These are phyloP conservation scores for Rhododendron mucronatum DNA, from an alignment of 148 eudicot genomes.

Conservation along the genomic window DNA sequence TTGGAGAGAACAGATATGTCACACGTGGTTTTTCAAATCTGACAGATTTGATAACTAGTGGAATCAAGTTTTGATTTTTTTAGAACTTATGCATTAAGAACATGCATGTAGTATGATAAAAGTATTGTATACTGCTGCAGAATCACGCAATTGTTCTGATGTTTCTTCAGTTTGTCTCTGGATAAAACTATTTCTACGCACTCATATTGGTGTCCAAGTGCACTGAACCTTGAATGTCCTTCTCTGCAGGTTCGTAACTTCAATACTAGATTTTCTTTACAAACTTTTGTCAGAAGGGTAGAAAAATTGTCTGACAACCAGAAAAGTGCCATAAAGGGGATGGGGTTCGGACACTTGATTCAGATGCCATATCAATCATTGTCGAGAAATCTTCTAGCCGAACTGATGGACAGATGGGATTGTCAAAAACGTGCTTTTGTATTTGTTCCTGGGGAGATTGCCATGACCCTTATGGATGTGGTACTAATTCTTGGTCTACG, in stretches of 20 bases:
- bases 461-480: slow-evolving; percentile 47
- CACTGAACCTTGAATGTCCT: neutral
- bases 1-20: neutral
- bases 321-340: slow-evolving; percentile 32
- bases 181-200: neutral
- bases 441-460: slow-evolving; percentile 39
- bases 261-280: slow-evolving; percentile 51
- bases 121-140: neutral
- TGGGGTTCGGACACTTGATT: slow-evolving; percentile 59
- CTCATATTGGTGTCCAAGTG: neutral
- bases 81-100: neutral
- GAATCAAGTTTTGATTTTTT: neutral
- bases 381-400: slow-evolving; percentile 43
- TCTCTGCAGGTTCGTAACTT: slow-evolving; percentile 45
- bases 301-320: slow-evolving; percentile 47
- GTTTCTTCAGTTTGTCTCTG: neutral
- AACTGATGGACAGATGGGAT: slow-evolving; percentile 64
- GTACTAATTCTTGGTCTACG: slow-evolving; percentile 57
- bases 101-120: too few relatives aligned
- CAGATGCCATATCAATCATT: slow-evolving; percentile 37
- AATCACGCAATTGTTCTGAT: neutral
- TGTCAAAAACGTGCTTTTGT: slow-evolving; percentile 40
- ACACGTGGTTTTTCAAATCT: neutral
- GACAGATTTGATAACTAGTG: neutral
- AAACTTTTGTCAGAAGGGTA: slow-evolving; percentile 44